phyloP scores from a whole-genome alignment of 2,329 filamentous ascomycete genomes.

The Penicillium brasilianum region DNA sequence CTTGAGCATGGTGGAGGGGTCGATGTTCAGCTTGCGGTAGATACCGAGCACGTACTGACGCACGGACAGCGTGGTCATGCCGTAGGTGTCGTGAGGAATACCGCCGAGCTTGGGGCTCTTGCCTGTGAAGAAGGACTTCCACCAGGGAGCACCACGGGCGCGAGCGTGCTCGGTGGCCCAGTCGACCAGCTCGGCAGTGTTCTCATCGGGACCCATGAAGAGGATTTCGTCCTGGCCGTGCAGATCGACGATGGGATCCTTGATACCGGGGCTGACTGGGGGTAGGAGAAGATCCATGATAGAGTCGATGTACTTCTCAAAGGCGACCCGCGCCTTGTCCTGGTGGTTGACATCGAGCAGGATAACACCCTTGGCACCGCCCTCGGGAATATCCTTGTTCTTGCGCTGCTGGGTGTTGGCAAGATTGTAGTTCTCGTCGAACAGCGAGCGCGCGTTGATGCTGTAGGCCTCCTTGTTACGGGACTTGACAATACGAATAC shows the following conservation, averaged over 20 bases:
- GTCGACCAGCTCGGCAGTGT: constrained; percentile 94
- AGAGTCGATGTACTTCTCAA: constrained; percentile 99
- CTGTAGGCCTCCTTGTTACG: constrained; percentile 93
- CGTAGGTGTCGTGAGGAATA: constrained; percentile 94
- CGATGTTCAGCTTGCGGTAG: constrained; percentile 92
- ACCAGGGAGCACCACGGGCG: constrained; percentile 87
- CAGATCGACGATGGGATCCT: constrained; percentile 96
- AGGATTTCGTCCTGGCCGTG: constrained; percentile 95
- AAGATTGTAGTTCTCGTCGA: constrained; percentile 98
- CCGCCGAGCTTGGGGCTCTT: constrained; percentile 96
- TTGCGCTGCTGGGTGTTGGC: constrained; percentile 99
- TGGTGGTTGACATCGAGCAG: constrained; percentile 92
- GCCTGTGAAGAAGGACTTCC: constrained; percentile 99
- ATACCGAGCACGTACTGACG: constrained; percentile 96
- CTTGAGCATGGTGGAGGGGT: constrained; percentile 83
- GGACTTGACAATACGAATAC: constrained; percentile 98
- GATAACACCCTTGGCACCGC: constrained; percentile 96
- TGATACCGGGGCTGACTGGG: constrained; percentile 91
- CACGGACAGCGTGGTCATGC: constrained; percentile 97
- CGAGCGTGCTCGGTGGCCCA: constrained; percentile 98
- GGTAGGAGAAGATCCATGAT: constrained; percentile 93
- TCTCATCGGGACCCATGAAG: constrained; percentile 99
- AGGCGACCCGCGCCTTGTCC: constrained; percentile 87
- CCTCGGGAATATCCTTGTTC: constrained; percentile 99
- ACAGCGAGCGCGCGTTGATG: constrained; percentile 94